phyloP scores from a whole-genome alignment of 83 land plant species.

The Isoetes engelmannii region DNA sequence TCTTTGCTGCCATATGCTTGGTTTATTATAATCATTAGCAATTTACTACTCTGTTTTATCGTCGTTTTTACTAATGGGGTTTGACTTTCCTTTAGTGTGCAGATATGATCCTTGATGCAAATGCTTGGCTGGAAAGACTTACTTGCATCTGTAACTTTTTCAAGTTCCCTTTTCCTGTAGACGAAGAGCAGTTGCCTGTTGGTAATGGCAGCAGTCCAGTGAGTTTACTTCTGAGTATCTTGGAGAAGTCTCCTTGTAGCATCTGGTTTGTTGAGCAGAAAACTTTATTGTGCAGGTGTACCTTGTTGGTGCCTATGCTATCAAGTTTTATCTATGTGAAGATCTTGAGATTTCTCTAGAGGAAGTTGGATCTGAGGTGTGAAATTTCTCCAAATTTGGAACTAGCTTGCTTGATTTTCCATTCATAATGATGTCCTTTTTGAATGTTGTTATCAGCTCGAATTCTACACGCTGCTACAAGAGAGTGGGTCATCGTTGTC shows the following conservation, averaged over 20 bases:
- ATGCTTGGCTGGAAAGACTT: constrained; percentile 50
- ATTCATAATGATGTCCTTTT: neutral
- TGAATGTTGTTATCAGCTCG: constrained; percentile 18
- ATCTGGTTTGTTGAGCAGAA: neutral
- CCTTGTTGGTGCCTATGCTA: constrained; percentile 56
- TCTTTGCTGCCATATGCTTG: neutral
- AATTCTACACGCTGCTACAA: constrained; percentile 23
- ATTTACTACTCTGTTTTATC: neutral
- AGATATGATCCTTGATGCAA: constrained; percentile 66
- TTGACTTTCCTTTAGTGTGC: constrained; percentile 56
- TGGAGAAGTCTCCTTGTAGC: constrained; percentile 9
- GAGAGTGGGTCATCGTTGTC: constrained; percentile 21
- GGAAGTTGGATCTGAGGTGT: constrained; percentile 33
- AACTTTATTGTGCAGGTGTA: constrained; percentile 52
- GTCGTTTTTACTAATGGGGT: neutral
- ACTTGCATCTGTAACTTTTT: constrained; percentile 51
- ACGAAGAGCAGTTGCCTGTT: constrained; percentile 86
- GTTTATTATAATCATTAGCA: neutral
- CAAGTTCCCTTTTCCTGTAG: constrained; percentile 49
- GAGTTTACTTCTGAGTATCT: constrained; percentile 25
- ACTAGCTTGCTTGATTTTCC: neutral
- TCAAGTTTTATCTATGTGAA: constrained; percentile 77
- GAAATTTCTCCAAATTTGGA: neutral
- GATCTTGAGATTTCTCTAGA: constrained; percentile 16
- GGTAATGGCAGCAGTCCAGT: constrained; percentile 98